A percentile compares a stretch with the other conserved stretches of the same genome.
Evolutionary conservation across 345 rosid genomes (phyloP).

Genomic region (Aurinia saxatilis): DNA sequence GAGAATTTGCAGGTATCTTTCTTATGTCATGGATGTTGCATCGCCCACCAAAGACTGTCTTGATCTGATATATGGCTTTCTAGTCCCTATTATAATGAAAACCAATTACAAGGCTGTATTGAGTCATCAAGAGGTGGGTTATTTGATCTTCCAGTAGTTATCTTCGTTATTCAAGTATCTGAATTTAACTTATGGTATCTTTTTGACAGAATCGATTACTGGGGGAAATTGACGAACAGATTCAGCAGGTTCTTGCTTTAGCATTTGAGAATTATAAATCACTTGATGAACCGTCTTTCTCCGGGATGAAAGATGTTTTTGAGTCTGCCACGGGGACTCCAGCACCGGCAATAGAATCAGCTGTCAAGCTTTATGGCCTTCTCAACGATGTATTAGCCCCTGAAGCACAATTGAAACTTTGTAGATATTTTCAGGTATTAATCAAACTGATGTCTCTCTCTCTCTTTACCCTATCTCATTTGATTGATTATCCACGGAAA

Average conservation of each 20-base stretch:
- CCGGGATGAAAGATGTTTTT: slow-evolving; percentile 72
- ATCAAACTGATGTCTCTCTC: background rate
- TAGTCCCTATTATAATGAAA: slow-evolving; percentile 68
- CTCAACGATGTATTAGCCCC: slow-evolving; percentile 82
- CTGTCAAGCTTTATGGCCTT: slow-evolving; percentile 78
- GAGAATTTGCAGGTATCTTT: slow-evolving; percentile 58
- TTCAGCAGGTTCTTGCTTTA: slow-evolving; percentile 63
- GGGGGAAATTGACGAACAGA: slow-evolving; percentile 82
- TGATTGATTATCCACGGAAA: slow-evolving; percentile 8
- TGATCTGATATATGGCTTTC: slow-evolving; percentile 57
- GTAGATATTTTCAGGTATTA: slow-evolving; percentile 81
- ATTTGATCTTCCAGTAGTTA: background rate
- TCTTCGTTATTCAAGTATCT: slow-evolving; percentile 13
- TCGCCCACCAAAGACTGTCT: slow-evolving; percentile 93
- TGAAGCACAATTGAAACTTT: slow-evolving; percentile 72
- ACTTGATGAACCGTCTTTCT: slow-evolving; percentile 56
- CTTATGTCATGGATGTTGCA: slow-evolving; percentile 95
- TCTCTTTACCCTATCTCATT: background rate
- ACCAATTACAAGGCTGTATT: slow-evolving; percentile 51
- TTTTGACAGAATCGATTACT: slow-evolving; percentile 72
- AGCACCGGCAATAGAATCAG: slow-evolving; percentile 77
- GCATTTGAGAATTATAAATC: slow-evolving; percentile 90
- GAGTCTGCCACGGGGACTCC: slow-evolving; percentile 68
- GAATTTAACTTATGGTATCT: slow-evolving; percentile 13
- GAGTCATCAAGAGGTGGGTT: slow-evolving; percentile 93